Evolutionary conservation across 441 rosid genomes (phyloP).

Genomic region (Pelargonium australe): DNA sequence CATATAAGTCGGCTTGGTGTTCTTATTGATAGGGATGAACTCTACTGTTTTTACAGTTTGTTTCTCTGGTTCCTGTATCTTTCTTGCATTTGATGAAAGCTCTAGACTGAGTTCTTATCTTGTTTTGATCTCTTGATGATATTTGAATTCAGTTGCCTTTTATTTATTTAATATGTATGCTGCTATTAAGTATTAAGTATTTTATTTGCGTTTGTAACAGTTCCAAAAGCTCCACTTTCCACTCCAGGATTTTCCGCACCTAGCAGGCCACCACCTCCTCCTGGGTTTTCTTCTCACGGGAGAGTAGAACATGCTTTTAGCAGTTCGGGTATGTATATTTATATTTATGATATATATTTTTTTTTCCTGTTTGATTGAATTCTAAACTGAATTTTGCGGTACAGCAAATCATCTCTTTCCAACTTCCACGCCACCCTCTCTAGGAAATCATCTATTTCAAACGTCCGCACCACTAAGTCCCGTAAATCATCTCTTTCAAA

Average conservation of each 20-base stretch:
- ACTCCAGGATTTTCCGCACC: slow-evolving; percentile 45
- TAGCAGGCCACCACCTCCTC: slow-evolving; percentile 36
- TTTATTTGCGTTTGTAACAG: slow-evolving; percentile 24
- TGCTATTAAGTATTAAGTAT: neutral
- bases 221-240: slow-evolving; percentile 33
- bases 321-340: slow-evolving; percentile 33
- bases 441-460: too few species aligned
- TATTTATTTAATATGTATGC: neutral
- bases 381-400: slow-evolving; percentile 12
- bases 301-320: slow-evolving; percentile 29
- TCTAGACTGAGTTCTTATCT: too few species aligned
- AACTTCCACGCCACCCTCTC: too few species aligned
- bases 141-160: too few species aligned
- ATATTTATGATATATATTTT: neutral
- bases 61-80: too few species aligned
- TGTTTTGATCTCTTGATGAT: too few species aligned
- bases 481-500: neutral
- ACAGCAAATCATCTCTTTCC: slow-evolving; percentile 29
- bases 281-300: slow-evolving; percentile 39
- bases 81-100: too few species aligned
- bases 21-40: too few species aligned
- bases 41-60: too few species aligned
- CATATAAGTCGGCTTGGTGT: too few species aligned
- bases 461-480: too few species aligned
- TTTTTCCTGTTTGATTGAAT: neutral